Percentiles rank a stretch among this genome's conserved stretches.
phyloP scores from a whole-genome alignment of 2,329 filamentous ascomycete genomes.

The Aspergillus glaucus region DNA sequence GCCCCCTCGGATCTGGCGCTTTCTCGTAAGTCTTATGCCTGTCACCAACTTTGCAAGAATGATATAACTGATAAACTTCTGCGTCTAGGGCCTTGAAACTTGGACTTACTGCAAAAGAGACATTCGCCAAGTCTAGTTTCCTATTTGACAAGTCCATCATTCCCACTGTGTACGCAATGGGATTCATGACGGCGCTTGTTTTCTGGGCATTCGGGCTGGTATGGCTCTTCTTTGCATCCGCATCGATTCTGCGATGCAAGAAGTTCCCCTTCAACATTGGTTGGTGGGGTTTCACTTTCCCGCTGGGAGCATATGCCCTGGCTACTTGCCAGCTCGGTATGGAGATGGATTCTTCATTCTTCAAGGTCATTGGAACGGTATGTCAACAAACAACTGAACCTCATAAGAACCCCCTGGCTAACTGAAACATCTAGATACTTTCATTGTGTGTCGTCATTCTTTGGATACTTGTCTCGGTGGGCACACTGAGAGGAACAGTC shows the following conservation, averaged over 20 bases:
- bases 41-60: neutral
- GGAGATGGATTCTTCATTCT: slow-evolving; percentile 51
- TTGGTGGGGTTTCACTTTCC: slow-evolving; percentile 57
- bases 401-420: neutral
- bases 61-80: neutral
- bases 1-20: slow-evolving; percentile 59
- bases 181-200: slow-evolving; percentile 26
- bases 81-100: slow-evolving; percentile 38
- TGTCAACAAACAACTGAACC: slow-evolving; percentile 1
- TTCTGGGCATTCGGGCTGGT: slow-evolving; percentile 31
- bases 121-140: slow-evolving; percentile 22
- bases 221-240: slow-evolving; percentile 31
- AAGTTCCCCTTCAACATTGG: slow-evolving; percentile 56
- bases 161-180: slow-evolving; percentile 23
- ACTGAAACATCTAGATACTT: slow-evolving; percentile 32
- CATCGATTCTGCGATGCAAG: slow-evolving; percentile 20
- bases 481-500: slow-evolving; percentile 41
- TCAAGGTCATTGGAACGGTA: slow-evolving; percentile 49
- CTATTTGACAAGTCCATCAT: slow-evolving; percentile 16
- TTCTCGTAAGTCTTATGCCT: slow-evolving; percentile 37
- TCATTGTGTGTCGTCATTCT: slow-evolving; percentile 45
- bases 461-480: slow-evolving; percentile 47
- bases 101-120: slow-evolving; percentile 38
- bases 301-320: slow-evolving; percentile 50
- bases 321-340: slow-evolving; percentile 35